phyloP scores from a whole-genome alignment of 2,329 filamentous ascomycete genomes.

The Massarina eburnea region DNA sequence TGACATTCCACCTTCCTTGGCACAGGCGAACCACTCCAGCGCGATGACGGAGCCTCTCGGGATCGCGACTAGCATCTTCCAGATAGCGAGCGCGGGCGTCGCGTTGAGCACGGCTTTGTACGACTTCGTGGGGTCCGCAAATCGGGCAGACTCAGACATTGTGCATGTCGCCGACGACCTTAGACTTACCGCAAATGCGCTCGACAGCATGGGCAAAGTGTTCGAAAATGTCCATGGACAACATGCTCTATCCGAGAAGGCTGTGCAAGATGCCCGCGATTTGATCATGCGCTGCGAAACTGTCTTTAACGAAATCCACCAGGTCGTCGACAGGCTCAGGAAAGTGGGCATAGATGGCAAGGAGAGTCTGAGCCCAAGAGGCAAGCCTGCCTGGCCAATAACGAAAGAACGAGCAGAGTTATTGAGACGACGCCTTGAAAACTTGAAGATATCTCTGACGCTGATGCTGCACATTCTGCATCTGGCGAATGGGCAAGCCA shows the following conservation, averaged over 20 bases:
- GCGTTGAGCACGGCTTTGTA: conserved; percentile 27
- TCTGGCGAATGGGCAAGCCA: conserved; percentile 24
- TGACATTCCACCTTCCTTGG: not conserved
- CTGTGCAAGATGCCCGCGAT: conserved; percentile 23
- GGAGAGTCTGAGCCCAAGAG: conserved; percentile 14
- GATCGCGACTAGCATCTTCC: conserved; percentile 27
- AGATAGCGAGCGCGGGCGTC: conserved; percentile 25
- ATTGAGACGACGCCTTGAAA: conserved; percentile 25
- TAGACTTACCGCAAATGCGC: conserved; percentile 24
- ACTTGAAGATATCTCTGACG: conserved; percentile 28
- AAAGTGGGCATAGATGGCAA: conserved; percentile 18
- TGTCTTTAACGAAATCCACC: conserved; percentile 28
- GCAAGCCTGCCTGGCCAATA: conserved; percentile 26
- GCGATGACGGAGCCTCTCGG: conserved; percentile 29
- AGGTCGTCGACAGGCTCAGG: conserved; percentile 23
- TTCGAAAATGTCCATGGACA: conserved; percentile 18
- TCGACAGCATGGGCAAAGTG: conserved; percentile 24
- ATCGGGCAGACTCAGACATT: conserved; percentile 26
- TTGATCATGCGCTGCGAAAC: conserved; percentile 27
- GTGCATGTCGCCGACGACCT: conserved; percentile 27
- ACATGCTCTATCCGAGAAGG: conserved; percentile 21
- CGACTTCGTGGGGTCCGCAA: conserved; percentile 20
- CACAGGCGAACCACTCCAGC: not conserved
- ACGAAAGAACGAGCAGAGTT: conserved; percentile 29
- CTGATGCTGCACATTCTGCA: conserved; percentile 30